These are phyloP conservation scores for Cordyceps pruinosa DNA, from an alignment of 2,329 filamentous ascomycete species.

Conservation along the genomic window DNA sequence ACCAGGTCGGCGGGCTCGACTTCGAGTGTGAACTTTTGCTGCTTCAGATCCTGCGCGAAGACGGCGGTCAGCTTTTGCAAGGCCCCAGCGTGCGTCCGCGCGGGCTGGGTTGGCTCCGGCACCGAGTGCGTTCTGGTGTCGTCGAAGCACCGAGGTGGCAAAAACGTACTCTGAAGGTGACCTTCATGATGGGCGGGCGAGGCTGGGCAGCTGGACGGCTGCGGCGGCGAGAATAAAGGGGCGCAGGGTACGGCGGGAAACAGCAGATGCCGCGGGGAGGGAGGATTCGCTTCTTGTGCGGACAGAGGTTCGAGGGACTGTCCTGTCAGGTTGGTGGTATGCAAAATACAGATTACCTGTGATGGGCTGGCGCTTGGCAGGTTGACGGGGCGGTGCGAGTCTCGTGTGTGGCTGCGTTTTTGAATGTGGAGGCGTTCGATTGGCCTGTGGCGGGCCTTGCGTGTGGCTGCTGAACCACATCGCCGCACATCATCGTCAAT, in stretches of 20 bases:
- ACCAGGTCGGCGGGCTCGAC: constrained; percentile 89
- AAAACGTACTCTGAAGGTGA: constrained; percentile 55
- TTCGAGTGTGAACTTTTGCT: constrained; percentile 96
- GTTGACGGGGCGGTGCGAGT: constrained; percentile 5
- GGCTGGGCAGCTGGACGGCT: constrained; percentile 24
- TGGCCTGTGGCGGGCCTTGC: constrained; percentile 5
- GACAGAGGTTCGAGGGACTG: background rate
- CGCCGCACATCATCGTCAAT: background rate
- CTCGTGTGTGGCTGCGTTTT: constrained; percentile 2
- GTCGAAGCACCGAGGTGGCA: constrained; percentile 1
- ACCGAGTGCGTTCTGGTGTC: background rate
- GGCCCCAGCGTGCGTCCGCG: background rate
- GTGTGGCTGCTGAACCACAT: background rate
- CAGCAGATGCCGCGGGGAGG: background rate
- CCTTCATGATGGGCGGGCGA: constrained; percentile 54
- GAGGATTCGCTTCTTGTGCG: constrained; percentile 14
- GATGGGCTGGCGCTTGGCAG: background rate
- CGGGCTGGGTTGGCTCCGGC: background rate
- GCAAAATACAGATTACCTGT: constrained; percentile 1
- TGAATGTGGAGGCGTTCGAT: constrained; percentile 11
- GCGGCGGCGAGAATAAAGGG: background rate
- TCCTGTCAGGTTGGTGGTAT: background rate
- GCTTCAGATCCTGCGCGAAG: constrained; percentile 79
- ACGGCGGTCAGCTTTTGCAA: background rate
- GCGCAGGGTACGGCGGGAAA: background rate